Conservation (phyloP, 2,329 filamentous ascomycete genomes). For the Penicillium sp. region DNA sequence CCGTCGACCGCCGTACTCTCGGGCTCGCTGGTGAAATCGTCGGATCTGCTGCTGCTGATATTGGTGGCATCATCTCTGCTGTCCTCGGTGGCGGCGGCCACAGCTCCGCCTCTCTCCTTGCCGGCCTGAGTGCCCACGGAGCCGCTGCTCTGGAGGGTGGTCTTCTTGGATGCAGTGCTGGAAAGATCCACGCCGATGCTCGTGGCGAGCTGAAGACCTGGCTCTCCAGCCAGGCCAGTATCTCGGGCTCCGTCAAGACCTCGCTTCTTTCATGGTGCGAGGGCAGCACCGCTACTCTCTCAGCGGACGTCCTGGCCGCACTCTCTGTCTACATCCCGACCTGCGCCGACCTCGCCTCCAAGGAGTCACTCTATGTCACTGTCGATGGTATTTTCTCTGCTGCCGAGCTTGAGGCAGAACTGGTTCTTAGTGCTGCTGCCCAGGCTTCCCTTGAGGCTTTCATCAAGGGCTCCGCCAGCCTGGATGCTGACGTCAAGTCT, state of each 20-base stretch:
- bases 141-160: slow-evolving; percentile 38
- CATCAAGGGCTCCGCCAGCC: slow-evolving; percentile 23
- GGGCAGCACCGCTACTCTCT: slow-evolving; percentile 25
- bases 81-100: not conserved
- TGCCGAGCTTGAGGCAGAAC: slow-evolving; percentile 26
- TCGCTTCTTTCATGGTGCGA: slow-evolving; percentile 34
- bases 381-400: slow-evolving; percentile 37
- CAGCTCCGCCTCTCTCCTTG: slow-evolving; percentile 20
- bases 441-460: slow-evolving; percentile 32
- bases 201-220: slow-evolving; percentile 32
- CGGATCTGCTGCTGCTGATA: slow-evolving; percentile 19
- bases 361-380: slow-evolving; percentile 37
- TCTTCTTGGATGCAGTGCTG: slow-evolving; percentile 35
- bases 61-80: not conserved
- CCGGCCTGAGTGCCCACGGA: slow-evolving; percentile 32
- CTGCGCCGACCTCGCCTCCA: slow-evolving; percentile 34
- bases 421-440: slow-evolving; percentile 31
- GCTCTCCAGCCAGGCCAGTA: slow-evolving; percentile 25
- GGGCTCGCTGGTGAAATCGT: slow-evolving; percentile 20
- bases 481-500: slow-evolving; percentile 31
- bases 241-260: slow-evolving; percentile 30
- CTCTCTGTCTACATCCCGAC: slow-evolving; percentile 36
- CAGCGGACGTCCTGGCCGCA: slow-evolving; percentile 29
- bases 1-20: slow-evolving; percentile 29
- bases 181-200: slow-evolving; percentile 26